Evolutionary conservation across 2,329 filamentous ascomycete species (phyloP), one percentile per base, ranked within the genome.

Genomic region (Plectosphaerella plurivora): DNA sequence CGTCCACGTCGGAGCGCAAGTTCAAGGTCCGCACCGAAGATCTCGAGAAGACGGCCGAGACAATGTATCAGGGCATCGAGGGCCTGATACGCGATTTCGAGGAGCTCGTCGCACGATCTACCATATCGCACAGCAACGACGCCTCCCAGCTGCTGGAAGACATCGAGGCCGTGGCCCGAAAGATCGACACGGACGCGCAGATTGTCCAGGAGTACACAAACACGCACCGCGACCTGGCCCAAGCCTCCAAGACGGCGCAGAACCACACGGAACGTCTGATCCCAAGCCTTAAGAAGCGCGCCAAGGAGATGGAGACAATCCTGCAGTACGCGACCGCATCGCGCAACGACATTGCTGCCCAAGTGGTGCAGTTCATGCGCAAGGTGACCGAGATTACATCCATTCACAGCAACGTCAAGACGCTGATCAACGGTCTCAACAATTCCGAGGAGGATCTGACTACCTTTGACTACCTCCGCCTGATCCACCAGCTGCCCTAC

Each of bases 181-280:
- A 97, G 70, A 88, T 99, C 48, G 84, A 86, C 47, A 89, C 87
- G 6, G 94, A 97, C 68, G 89, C 91, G 63, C 87, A 91, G 59
- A 86, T 89, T 58, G 83, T 91, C 11, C 74, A 91, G 45, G 78
- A 81, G 6, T 86, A 91, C 57, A 75, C 83, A 1, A 82, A 83
- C 57, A 85, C 85, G 41, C 74, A 85, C 59, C 73, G 75, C 37
- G 83, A 84, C 57, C 63, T 85, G 15, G 72, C 77, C 1, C 82
- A 84, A 60, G 82, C 79, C 8, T 86, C 84, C 18, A 86, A 83
- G 62, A 82, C 79, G 37, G 84, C 84, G 7, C 79, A 78, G 5
- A 79, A 79, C 18, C 84, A 87, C 59, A 87, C 83, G 0, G 82
- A 84, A 59, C 77, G 80, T 41, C 69, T 85, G 14, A 68, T 87